Conservation (phyloP, 208 protist genomes). For the Endotrypanum monterogeii region DNA sequence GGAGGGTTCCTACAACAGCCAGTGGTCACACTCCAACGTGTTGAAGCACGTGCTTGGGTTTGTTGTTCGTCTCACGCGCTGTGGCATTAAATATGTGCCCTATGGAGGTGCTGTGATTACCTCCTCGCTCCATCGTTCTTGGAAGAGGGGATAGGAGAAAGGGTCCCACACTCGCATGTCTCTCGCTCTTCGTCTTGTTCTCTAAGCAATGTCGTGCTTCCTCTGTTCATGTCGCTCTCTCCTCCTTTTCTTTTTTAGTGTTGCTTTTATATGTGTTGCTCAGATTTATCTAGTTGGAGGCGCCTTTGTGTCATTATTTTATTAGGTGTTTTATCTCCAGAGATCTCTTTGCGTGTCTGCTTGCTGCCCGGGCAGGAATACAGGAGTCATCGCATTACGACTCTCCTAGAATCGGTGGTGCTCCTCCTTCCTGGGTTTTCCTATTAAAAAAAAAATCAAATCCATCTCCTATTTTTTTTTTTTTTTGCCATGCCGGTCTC, state of each 20-base stretch:
- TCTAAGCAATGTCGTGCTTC: background rate
- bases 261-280: background rate
- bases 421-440: background rate
- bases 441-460: background rate
- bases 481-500: slow-evolving; percentile 37
- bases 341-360: too few species aligned
- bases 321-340: too few species aligned
- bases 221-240: background rate
- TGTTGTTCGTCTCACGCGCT: background rate
- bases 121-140: too few species aligned
- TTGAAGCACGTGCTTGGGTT: background rate
- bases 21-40: background rate
- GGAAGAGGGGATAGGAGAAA: background rate
- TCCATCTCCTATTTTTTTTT: background rate
- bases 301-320: too few species aligned
- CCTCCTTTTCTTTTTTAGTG: background rate
- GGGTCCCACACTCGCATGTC: slow-evolving; percentile 4
- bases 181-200: background rate
- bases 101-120: background rate
- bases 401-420: too few species aligned
- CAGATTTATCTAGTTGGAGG: too few species aligned
- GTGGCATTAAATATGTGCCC: background rate
- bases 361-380: too few species aligned
- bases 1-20: background rate
- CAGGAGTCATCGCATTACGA: too few species aligned